Evolutionary conservation across 2,329 filamentous ascomycete genomes (phyloP), one percentile per base, ranked within the genome.

Genomic region (Fusarium miscanthi): DNA sequence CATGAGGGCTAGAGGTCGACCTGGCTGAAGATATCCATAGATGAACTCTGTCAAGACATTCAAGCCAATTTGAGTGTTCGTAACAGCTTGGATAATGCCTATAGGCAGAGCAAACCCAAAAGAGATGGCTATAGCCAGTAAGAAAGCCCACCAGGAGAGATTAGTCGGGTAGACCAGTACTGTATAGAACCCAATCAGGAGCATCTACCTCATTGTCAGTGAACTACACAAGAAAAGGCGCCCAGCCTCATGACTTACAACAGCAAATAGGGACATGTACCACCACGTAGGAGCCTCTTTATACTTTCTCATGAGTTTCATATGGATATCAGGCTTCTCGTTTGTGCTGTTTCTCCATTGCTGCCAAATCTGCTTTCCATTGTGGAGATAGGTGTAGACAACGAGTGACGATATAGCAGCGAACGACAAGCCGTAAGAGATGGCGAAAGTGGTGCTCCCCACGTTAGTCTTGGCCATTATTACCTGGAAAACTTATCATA

Each of bases 31-130:
- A 76, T 94, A 94, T 3, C 92, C 92, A 65, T 90, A 89, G 8
- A 94, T 83, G 71, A 94, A 93, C 81, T 93, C 92, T 2, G 91
- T 93, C 69, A 94, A 83, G 31, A 94, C 91, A 70, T 94, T 94
- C 40, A 94, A 83, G 4, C 91, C 91, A 41, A 93, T 90, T 82
- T 93, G 84, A 79, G 91, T 91, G 76, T 93, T 90, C 8, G 92
- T 92, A 8, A 91, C 85, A 41, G 91, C 92, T 76, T 92, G 87
- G 38, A 94, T 89, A 65, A 93, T 92, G 43, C 90, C 90, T 51
- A 91, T 90, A 1, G 91, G 91, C 17, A 93, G 81, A 13, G 90
- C 84, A 78, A 92, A 93, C 13, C 85, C 80, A 62, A 89, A 87
- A 0, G 91, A 88, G 64, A 94, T 90, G 57, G 86, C 81, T 7